Evolutionary conservation across 176 grass and related monocot species (phyloP).

Genomic region (Thinopyrum elongatum): DNA sequence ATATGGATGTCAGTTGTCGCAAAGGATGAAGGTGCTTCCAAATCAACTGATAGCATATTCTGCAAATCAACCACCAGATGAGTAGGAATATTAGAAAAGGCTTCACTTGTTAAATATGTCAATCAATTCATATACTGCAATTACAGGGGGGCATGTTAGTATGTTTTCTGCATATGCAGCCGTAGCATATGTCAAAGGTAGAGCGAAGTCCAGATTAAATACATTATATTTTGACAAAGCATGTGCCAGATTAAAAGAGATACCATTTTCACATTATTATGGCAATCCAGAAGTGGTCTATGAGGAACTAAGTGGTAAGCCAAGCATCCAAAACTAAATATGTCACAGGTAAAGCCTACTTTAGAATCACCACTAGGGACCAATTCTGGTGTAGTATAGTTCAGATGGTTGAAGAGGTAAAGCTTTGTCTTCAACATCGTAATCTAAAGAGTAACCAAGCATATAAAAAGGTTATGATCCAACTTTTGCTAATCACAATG

Average conservation of each 20-base stretch:
- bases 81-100: slow-evolving; percentile 69
- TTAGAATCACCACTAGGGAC: slow-evolving; percentile 67
- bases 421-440: slow-evolving; percentile 85
- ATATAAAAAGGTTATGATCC: slow-evolving; percentile 10
- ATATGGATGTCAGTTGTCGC: slow-evolving; percentile 38
- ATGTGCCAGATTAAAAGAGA: too few species aligned
- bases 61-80: slow-evolving; percentile 79
- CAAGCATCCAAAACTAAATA: slow-evolving; percentile 95
- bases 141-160: too few species aligned
- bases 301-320: slow-evolving; percentile 80
- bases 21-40: slow-evolving; percentile 21
- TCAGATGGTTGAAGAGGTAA: slow-evolving; percentile 90
- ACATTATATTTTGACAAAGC: slow-evolving; percentile 80
- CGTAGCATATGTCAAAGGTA: background rate
- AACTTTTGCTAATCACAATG: background rate
- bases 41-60: slow-evolving; percentile 84
- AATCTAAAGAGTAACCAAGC: slow-evolving; percentile 57
- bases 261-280: too few species aligned
- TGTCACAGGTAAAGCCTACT: slow-evolving; percentile 64
- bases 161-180: slow-evolving; percentile 21
- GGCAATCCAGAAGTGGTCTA: too few species aligned
- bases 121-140: too few species aligned
- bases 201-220: background rate
- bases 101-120: slow-evolving; percentile 92
- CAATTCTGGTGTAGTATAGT: slow-evolving; percentile 96